These are phyloP conservation scores for Dactylorhiza incarnata DNA, from an alignment of 106 monocot genomes.

Conservation along the genomic window DNA sequence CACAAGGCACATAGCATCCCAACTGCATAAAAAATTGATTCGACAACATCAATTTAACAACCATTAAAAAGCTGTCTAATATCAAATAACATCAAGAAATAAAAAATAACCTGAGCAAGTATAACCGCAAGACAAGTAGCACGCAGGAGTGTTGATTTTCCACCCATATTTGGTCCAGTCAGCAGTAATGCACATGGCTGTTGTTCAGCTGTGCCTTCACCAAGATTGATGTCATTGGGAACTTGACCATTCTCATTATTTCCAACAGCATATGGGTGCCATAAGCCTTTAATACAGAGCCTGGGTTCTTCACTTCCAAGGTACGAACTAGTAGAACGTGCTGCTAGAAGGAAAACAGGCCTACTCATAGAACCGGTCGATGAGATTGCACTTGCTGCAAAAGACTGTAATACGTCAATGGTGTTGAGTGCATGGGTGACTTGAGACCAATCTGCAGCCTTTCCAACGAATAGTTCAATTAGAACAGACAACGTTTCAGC, in stretches of 20 bases:
- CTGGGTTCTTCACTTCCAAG: slow-evolving; percentile 19
- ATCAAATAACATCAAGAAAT: neutral
- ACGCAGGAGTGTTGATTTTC: slow-evolving; percentile 89
- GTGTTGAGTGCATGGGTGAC: slow-evolving; percentile 57
- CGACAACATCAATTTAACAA: neutral
- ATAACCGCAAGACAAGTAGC: slow-evolving; percentile 89
- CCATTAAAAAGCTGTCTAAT: neutral
- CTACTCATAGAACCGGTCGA: slow-evolving; percentile 58
- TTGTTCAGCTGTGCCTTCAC: slow-evolving; percentile 27
- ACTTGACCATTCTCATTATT: slow-evolving; percentile 53
- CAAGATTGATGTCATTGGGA: slow-evolving; percentile 79
- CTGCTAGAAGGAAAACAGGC: slow-evolving; percentile 41
- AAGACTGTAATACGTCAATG: slow-evolving; percentile 83
- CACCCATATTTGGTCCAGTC: slow-evolving; percentile 99
- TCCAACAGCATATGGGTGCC: slow-evolving; percentile 91
- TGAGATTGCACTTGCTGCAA: slow-evolving; percentile 39
- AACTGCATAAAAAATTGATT: slow-evolving; percentile 34
- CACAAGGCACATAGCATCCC: slow-evolving; percentile 89
- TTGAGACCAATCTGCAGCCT: slow-evolving; percentile 58
- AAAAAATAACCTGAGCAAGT: slow-evolving; percentile 72
- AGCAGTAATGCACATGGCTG: slow-evolving; percentile 55
- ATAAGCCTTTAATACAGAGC: slow-evolving; percentile 65
- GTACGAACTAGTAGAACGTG: slow-evolving; percentile 8
- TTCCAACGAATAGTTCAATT: slow-evolving; percentile 51
- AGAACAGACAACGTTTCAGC: slow-evolving; percentile 56